Evolutionary conservation across 2,329 filamentous ascomycete species (phyloP), one percentile per base, ranked within the genome.

Genomic region (Aspergillus quadricinctus): DNA sequence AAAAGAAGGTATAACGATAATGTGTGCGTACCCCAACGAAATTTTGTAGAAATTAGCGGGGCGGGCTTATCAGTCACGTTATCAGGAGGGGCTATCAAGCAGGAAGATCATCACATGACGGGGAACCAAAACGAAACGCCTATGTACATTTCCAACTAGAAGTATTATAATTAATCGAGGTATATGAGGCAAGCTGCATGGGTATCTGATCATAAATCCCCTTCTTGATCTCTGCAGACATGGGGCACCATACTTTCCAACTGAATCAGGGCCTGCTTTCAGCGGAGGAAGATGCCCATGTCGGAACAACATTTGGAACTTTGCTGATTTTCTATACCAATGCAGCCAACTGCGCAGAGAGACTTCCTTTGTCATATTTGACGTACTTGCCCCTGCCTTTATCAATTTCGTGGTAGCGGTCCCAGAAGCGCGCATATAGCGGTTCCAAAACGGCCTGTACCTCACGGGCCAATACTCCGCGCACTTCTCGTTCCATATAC

Each of bases 371-470:
- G 78, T 97, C 92, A 72, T 96, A 97, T 78, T 96, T 97, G 72
- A 96, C 92, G 75, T 97, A 96, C 75, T 99, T 99, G 64, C 93
- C 93, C 77, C 92, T 95, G 57, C 94, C 94, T 79, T 96, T 97
- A 76, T 97, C 93, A 62, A 97, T 87, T 75, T 97, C 94, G 72
- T 97, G 92, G 72, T 99, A 99, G 28, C 93, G 84, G 75, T 97
- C 94, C 86, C 91, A 97, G 76, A 99, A 99, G 48, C 94, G 84
- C 60, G 88, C 89, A 77, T 99, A 99, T 14, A 99, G 81, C 54
- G 93, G 92, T 76, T 97, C 93, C 55, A 99, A 87, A 77, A 96
- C 90, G 66, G 88, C 87, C 72, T 94, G 90, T 61, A 97, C 88
- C 69, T 97, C 92, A 65, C 88, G 86, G 17, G 86, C 87, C 66